Evolutionary conservation across 306 rosid genomes (phyloP), one percentile per base, ranked within the genome.

Genomic region (Albizia julibrissin): DNA sequence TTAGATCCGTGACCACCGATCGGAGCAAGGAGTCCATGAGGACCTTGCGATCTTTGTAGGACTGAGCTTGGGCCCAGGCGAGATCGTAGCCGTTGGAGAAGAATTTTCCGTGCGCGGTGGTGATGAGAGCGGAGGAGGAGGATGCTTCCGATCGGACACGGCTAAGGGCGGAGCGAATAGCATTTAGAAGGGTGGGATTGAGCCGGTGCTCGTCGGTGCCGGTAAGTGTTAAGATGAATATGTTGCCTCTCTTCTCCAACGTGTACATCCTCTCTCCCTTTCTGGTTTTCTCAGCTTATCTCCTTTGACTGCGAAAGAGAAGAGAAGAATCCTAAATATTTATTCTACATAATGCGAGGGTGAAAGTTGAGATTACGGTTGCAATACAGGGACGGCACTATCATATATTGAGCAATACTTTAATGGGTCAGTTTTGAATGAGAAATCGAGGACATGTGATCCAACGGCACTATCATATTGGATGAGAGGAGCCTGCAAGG

Each of bases 41-140:
- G 14, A 22, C 1, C 50, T 0, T 0, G 3, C 90, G 91, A 8
- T 82, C 33, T 9, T 4, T 0, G 15, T 72, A 67, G 62, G 86
- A 33, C 6, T 14, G 52, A 10, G 80, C 82, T 10, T 68, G 75
- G 42, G 69, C 90, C 93, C 93, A 95, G n/a, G 82, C 81, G 40
- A 93, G 68, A 81, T 91, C 98, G 86, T 76, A 91, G 80, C 99
- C 99, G 74, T 95, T 95, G 82, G 95, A 95, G 88, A 91, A 95
- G 94, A 83, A 95, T 72, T 91, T 93, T 15, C 98, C 99, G 5
- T 91, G 85, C 0, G 94, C 95, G 71, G 95, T 93, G 88, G 98
- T 95, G 87, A 95, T 89, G 26, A 95, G 84, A 62, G 84, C 96
- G 37, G 92, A 87, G n/a, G 90, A 37, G 8, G 80, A 3, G 65